A percentile compares a stretch with the other conserved stretches of the same genome.
phyloP scores from a whole-genome alignment of 1,284 basidiomycete species.

The Dichomitus squalens region DNA sequence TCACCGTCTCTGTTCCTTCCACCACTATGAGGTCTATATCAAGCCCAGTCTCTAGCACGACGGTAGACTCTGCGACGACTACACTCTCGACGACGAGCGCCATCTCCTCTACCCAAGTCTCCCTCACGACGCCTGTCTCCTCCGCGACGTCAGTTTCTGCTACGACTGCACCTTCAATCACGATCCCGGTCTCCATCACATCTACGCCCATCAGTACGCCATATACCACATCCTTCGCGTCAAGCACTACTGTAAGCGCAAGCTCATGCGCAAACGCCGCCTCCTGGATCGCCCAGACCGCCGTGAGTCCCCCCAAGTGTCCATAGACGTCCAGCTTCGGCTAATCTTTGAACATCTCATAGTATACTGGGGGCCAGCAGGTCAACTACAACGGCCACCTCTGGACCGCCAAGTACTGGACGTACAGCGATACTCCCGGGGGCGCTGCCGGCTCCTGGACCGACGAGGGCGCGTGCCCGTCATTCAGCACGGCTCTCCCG shows the following conservation, averaged over 20 bases:
- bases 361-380: slow-evolving; percentile 51
- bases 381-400: slow-evolving; percentile 49
- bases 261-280: slow-evolving; percentile 50
- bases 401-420: slow-evolving; percentile 67
- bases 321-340: too few relatives aligned
- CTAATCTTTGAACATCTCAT: neutral
- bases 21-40: slow-evolving; percentile 21
- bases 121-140: slow-evolving; percentile 24
- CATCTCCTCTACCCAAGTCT: too few relatives aligned
- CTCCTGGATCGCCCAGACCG: slow-evolving; percentile 44
- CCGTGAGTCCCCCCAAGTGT: slow-evolving; percentile 38
- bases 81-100: neutral
- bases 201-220: slow-evolving; percentile 23
- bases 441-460: slow-evolving; percentile 44
- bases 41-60: slow-evolving; percentile 25
- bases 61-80: slow-evolving; percentile 13
- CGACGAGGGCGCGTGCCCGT: slow-evolving; percentile 40
- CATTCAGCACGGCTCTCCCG: slow-evolving; percentile 16
- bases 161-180: slow-evolving; percentile 29
- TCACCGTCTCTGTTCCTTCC: slow-evolving; percentile 25
- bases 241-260: slow-evolving; percentile 25
- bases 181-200: slow-evolving; percentile 27
- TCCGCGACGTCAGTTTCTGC: slow-evolving; percentile 11
- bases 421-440: slow-evolving; percentile 47
- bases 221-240: slow-evolving; percentile 26